Evolutionary conservation across 208 protist genomes (phyloP).

Genomic region (Acanthamoeba healyi): DNA sequence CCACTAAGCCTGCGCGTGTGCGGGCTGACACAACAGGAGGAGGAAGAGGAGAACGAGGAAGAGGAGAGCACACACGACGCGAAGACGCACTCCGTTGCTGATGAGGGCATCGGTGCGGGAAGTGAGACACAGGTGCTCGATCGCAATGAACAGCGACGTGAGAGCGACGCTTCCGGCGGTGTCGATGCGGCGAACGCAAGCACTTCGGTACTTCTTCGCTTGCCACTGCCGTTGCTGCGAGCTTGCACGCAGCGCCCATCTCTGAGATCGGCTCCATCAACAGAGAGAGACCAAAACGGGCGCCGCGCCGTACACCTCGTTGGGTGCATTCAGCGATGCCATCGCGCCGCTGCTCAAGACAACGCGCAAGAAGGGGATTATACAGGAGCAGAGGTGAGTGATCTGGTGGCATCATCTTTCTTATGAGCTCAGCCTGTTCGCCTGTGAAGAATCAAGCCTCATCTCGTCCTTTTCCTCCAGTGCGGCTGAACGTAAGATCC

Average conservation of each 20-base stretch:
- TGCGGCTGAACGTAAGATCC: constrained; percentile 6
- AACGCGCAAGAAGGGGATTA: neutral
- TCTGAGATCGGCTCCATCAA: too few relatives aligned
- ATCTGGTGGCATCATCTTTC: too few relatives aligned
- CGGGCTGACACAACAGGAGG: neutral
- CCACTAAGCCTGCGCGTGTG: too few relatives aligned
- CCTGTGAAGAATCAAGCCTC: neutral
- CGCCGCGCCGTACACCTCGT: neutral
- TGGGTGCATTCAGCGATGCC: constrained; percentile 21
- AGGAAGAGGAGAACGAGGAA: neutral
- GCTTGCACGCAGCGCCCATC: too few relatives aligned
- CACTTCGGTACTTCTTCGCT: neutral
- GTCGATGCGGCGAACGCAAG: neutral
- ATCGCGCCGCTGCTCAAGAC: constrained; percentile 26
- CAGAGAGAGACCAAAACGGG: neutral
- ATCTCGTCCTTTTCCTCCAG: neutral
- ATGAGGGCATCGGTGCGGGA: neutral
- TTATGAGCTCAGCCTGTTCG: neutral
- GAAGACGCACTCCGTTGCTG: neutral
- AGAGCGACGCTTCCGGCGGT: neutral
- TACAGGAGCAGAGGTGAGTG: neutral
- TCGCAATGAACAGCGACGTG: neutral
- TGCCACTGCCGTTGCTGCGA: neutral
- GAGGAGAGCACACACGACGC: neutral
- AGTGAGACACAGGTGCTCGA: neutral